Evolutionary conservation across 257 asterid species (phyloP).

Genomic region (Petunia axillaris): DNA sequence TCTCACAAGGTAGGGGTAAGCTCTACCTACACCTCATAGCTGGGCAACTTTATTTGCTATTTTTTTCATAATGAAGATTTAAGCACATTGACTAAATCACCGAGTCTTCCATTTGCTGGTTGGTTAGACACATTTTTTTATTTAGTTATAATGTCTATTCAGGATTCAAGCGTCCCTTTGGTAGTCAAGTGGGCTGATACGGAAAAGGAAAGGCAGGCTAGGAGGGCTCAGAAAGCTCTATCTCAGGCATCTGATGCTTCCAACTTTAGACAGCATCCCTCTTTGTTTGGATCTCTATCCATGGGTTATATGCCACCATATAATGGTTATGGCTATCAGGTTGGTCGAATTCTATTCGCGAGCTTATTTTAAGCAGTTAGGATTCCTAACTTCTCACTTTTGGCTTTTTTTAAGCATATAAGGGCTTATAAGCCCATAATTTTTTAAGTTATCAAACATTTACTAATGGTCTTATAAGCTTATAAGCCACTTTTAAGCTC

Average conservation of each 20-base stretch:
- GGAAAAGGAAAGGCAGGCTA: slow-evolving; percentile 90
- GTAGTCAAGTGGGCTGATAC: slow-evolving; percentile 99
- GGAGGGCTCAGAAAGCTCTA: slow-evolving; percentile 87
- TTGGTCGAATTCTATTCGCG: slow-evolving; percentile 36
- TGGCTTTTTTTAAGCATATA: no score
- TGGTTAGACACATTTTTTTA: background rate
- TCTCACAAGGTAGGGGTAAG: no score
- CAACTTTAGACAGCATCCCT: slow-evolving; percentile 71
- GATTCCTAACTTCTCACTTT: no score
- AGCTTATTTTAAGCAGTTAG: background rate
- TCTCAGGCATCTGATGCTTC: slow-evolving; percentile 58
- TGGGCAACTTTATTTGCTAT: background rate
- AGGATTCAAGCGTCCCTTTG: slow-evolving; percentile 92
- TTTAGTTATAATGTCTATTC: background rate
- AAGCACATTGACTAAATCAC: slow-evolving; percentile 6
- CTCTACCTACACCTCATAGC: background rate
- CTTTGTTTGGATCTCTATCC: slow-evolving; percentile 77
- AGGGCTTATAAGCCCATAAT: no score
- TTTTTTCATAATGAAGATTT: slow-evolving; percentile 15
- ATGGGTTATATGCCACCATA: slow-evolving; percentile 84
- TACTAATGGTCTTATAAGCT: no score
- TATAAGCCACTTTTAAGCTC: no score
- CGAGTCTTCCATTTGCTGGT: background rate
- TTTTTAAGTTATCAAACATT: no score
- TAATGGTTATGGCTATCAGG: slow-evolving; percentile 96